Percentiles rank a stretch among this genome's conserved stretches.
Evolutionary conservation across 2,329 filamentous ascomycete genomes (phyloP).

Genomic region (Fusarium robinianum): DNA sequence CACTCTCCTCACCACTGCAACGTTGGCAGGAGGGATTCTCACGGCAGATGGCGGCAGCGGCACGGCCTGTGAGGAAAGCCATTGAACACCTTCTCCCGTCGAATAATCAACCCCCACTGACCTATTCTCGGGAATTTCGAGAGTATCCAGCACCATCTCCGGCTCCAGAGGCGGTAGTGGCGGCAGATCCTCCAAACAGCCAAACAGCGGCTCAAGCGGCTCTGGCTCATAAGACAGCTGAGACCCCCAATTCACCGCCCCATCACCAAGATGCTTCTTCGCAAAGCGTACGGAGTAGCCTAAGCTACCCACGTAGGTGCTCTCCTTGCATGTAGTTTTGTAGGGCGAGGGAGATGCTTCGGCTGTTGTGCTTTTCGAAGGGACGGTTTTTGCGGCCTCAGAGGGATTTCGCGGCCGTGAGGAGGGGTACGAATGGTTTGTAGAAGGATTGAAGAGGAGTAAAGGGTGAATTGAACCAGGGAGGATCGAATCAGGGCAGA

Average conservation of each 20-base stretch:
- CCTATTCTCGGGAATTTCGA: too few species aligned
- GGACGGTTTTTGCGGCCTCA: background rate
- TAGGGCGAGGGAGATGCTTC: conserved; percentile 4
- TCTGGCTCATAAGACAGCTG: conserved; percentile 8
- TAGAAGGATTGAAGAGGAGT: too few species aligned
- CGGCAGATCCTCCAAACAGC: background rate
- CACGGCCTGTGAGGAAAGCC: too few species aligned
- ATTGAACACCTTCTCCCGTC: too few species aligned
- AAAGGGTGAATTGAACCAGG: too few species aligned
- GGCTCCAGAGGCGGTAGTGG: background rate
- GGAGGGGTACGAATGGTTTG: too few species aligned
- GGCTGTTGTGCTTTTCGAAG: background rate
- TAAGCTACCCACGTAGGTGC: conserved; percentile 24
- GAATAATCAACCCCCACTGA: background rate
- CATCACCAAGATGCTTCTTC: conserved; percentile 14
- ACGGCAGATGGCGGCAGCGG: too few species aligned
- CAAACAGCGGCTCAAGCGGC: conserved; percentile 28
- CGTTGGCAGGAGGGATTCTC: too few species aligned
- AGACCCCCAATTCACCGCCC: background rate
- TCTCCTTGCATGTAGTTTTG: background rate
- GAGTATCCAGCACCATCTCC: too few species aligned
- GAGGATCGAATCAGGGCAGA: too few species aligned
- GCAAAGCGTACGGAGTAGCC: conserved; percentile 25
- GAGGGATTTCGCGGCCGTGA: background rate
- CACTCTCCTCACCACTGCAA: too few species aligned